A percentile compares a stretch with the other conserved stretches of the same genome.
These are phyloP conservation scores for Tuber microsphaerosporum DNA, from an alignment of 495 filamentous ascomycete genomes.

Conservation along the genomic window DNA sequence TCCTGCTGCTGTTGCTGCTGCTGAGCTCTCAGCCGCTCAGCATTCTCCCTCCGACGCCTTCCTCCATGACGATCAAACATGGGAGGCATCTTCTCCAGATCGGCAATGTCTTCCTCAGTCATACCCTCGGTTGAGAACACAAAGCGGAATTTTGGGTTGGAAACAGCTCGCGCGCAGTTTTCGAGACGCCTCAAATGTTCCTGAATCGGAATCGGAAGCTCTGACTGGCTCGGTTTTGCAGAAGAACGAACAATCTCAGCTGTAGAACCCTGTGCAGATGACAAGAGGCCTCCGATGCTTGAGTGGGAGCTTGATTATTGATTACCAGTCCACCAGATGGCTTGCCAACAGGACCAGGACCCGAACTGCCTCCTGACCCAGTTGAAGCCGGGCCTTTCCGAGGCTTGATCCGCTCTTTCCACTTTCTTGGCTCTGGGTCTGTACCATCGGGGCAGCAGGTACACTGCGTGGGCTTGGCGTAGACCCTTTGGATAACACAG, in stretches of 20 bases:
- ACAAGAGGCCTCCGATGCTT: conserved; percentile 17
- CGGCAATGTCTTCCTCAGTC: conserved; percentile 50
- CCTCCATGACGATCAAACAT: conserved; percentile 75
- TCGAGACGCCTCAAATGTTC: conserved; percentile 46
- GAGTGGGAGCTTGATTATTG: conserved; percentile 12
- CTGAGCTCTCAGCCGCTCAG: conserved; percentile 54
- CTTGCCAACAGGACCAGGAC: conserved; percentile 10
- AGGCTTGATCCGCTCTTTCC: conserved; percentile 25
- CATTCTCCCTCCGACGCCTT: conserved; percentile 62
- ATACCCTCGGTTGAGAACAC: conserved; percentile 50
- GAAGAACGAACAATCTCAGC: conserved; percentile 13
- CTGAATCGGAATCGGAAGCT: conserved; percentile 23
- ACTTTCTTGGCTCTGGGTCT: conserved; percentile 36
- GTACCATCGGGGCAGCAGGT: conserved; percentile 35
- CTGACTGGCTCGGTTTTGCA: conserved; percentile 18
- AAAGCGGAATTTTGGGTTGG: conserved; percentile 55
- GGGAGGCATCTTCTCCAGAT: conserved; percentile 60
- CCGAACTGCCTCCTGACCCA: conserved; percentile 15
- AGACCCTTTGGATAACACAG: conserved; percentile 31
- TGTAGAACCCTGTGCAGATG: conserved; percentile 32
- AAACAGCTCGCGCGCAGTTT: conserved; percentile 50
- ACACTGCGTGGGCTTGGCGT: conserved; percentile 65
- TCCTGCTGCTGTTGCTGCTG: conserved; percentile 25
- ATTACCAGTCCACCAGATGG: conserved; percentile 9
- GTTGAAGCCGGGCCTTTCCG: conserved; percentile 28